A percentile compares a stretch with the other conserved stretches of the same genome.
phyloP scores from a whole-genome alignment of 2,329 filamentous ascomycete genomes.

The Aquanectria penicillioides region DNA sequence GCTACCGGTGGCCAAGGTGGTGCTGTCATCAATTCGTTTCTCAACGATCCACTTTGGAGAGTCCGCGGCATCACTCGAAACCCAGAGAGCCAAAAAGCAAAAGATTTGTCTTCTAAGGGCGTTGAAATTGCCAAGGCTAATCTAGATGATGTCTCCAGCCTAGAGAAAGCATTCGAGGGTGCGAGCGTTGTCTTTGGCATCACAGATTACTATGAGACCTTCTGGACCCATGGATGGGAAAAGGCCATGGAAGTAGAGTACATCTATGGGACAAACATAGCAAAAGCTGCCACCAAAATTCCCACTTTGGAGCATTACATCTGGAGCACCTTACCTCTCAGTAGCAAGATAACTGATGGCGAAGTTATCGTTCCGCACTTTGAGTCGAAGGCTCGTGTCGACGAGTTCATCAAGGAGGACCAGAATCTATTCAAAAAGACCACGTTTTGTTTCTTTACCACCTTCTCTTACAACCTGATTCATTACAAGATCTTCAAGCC shows the following conservation, averaged over 20 bases:
- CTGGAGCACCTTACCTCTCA: constrained; percentile 6
- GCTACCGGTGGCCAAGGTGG: constrained; percentile 5
- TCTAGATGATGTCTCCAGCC: background rate
- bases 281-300: background rate
- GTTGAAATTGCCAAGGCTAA: constrained; percentile 1
- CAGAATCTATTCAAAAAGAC: background rate
- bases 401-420: background rate
- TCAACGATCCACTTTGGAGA: background rate
- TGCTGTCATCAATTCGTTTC: background rate
- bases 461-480: background rate
- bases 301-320: background rate
- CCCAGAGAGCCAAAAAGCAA: background rate
- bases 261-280: background rate
- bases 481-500: background rate
- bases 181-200: background rate
- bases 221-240: background rate
- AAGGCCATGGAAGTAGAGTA: constrained; percentile 8
- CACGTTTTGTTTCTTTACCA: background rate
- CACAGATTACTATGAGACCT: constrained; percentile 3
- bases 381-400: constrained; percentile 6
- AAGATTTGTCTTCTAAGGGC: background rate
- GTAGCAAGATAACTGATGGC: background rate
- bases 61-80: constrained; percentile 3
- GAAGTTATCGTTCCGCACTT: constrained; percentile 4
- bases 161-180: background rate